Base-by-base conservation (phyloP, 768 basidiomycete species). In the Pisolithus albus region DNA sequence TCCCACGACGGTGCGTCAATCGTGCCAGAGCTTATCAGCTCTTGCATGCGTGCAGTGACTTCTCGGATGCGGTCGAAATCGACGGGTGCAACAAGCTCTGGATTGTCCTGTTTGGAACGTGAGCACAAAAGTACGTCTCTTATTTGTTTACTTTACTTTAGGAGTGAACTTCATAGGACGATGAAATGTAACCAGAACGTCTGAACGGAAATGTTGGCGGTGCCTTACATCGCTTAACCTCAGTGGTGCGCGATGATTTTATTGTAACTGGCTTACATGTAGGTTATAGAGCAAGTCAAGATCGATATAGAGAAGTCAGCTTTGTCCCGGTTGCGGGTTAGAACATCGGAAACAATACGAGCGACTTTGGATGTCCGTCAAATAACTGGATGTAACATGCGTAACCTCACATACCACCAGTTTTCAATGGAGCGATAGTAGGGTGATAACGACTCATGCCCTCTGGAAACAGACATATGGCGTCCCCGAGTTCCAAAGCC, bases 1-100 rank as follows among this genome's bases (percentile, higher is more conserved):
- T 82, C 77, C 89, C 92, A 94, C 5, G 86, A 86, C 23, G 92
- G 92, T 3, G 91, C 85, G 56, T 91, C 86, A 46, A 91, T 75
- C 1, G 88, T 90, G 5, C 88, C 88, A 24, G 79, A 78, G 53
- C 83, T 80, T 57, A 94, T 90, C 49, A 79, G 74, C 24, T 80
- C 72, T 41, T 86, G 80, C 63, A 93, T 77, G 52, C 72, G 71
- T 5, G 77, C 63, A 2, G 92, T 92, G 6, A 83, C 56, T 5
- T 64, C 61, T 13, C 83, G 80, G 49, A 94, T 81, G 36, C 76
- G 61, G 26, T 73, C 64, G 57, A 80, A 84, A 49, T 88, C 69
- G 2, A 85, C 76, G 1, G 89, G 89, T 3, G 75, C 72, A 15
- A 91, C 65, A 28, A 91, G 76, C 59, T 88, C 84, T 16, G 86